Conservation (phyloP, 768 basidiomycete species). For the Mycena kentingensis region DNA sequence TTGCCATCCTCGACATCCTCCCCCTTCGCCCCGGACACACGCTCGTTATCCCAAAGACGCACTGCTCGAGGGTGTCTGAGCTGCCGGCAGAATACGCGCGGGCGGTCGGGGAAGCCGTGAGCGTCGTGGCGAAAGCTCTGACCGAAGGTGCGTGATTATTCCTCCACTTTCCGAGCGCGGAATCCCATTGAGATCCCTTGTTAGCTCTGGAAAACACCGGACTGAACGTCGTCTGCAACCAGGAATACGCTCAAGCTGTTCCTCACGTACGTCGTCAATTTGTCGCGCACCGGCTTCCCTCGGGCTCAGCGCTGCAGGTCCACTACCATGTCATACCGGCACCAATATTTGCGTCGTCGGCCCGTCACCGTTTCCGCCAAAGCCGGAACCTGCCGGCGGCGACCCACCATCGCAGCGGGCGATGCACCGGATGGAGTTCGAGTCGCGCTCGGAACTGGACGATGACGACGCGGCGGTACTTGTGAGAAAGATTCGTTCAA, state of each 20-base stretch:
- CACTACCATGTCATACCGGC: conserved; percentile 81
- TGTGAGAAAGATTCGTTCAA: conserved; percentile 42
- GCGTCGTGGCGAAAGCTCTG: conserved; percentile 63
- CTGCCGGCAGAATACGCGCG: conserved; percentile 61
- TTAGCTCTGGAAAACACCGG: conserved; percentile 65
- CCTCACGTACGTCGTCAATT: conserved; percentile 56
- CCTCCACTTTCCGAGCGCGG: background rate
- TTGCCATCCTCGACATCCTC: conserved; percentile 72
- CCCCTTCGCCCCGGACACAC: conserved; percentile 69
- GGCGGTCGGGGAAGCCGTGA: conserved; percentile 58
- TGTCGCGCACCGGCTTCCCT: background rate
- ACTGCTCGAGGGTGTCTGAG: conserved; percentile 64
- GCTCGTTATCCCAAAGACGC: conserved; percentile 69
- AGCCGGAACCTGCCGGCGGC: conserved; percentile 9
- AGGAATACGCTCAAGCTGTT: conserved; percentile 80
- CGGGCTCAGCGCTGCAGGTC: conserved; percentile 55
- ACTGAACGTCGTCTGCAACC: conserved; percentile 77
- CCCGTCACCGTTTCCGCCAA: conserved; percentile 14
- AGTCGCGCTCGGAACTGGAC: conserved; percentile 59
- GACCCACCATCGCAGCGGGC: conserved; percentile 44
- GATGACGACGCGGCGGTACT: conserved; percentile 55
- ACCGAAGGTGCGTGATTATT: conserved; percentile 49
- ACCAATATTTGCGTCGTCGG: conserved; percentile 46
- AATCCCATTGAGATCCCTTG: background rate
- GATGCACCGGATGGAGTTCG: conserved; percentile 65